Evolutionary conservation across 805 yeast genomes (phyloP).

Genomic region (Metschnikowia amazonensis): DNA sequence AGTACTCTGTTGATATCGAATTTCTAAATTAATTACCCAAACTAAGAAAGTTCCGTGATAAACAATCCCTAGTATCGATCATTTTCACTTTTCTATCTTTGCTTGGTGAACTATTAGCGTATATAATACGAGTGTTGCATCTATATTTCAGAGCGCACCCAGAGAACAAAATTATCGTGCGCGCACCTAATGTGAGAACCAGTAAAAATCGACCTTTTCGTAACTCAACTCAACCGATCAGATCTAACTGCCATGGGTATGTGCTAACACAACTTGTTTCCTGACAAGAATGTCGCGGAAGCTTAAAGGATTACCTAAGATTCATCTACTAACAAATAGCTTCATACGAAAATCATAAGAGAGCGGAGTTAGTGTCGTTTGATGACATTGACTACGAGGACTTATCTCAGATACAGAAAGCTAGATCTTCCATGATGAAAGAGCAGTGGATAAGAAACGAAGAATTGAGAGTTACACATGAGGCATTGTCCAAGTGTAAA

Average conservation of each 20-base stretch:
- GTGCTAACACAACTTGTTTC: slow-evolving; percentile 3
- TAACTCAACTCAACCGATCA: slow-evolving; percentile 7
- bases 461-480: slow-evolving; percentile 64
- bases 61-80: no score
- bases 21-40: no score
- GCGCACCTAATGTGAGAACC: slow-evolving; percentile 19
- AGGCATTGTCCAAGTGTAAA: slow-evolving; percentile 75
- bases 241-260: slow-evolving; percentile 13
- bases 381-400: slow-evolving; percentile 78
- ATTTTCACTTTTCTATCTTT: not conserved
- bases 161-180: slow-evolving; percentile 16
- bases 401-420: slow-evolving; percentile 56
- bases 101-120: not conserved
- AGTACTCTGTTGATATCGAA: no score
- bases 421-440: slow-evolving; percentile 73
- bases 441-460: slow-evolving; percentile 75
- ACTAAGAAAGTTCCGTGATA: no score
- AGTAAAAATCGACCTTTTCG: slow-evolving; percentile 33
- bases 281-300: not conserved
- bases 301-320: no score
- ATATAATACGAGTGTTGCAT: not conserved
- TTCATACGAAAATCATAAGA: slow-evolving; percentile 39
- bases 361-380: slow-evolving; percentile 74
- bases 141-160: slow-evolving; percentile 3
- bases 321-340: slow-evolving; percentile 19